These are phyloP conservation scores for Aspergillus eucalypticola DNA, from an alignment of 2,329 filamentous ascomycete species.

Conservation along the genomic window DNA sequence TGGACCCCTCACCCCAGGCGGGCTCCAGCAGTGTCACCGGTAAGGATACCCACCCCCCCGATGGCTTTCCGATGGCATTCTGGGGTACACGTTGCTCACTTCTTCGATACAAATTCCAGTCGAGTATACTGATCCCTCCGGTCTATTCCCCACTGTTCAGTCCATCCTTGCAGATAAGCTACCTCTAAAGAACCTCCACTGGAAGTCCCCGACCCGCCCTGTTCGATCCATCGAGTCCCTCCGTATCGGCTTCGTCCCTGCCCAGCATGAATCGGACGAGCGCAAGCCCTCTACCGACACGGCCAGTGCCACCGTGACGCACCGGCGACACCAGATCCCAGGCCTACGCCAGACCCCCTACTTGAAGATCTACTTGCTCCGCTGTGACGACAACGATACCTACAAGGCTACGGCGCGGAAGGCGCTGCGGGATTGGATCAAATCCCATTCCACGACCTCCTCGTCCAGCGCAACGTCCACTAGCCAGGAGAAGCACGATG, in stretches of 20 bases:
- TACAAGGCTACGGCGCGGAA: conserved; percentile 81
- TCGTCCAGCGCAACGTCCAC: conserved; percentile 50
- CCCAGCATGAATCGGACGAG: conserved; percentile 47
- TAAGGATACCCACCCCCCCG: conserved; percentile 37
- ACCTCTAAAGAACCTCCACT: conserved; percentile 88
- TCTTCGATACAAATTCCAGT: conserved; percentile 54
- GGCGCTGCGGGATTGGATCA: conserved; percentile 88
- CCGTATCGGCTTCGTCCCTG: conserved; percentile 80
- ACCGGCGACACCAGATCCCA: conserved; percentile 87
- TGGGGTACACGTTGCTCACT: conserved; percentile 17
- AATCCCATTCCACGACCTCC: conserved; percentile 66
- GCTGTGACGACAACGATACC: conserved; percentile 92
- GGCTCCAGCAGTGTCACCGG: conserved; percentile 74
- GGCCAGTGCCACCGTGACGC: conserved; percentile 37
- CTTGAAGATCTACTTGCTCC: conserved; percentile 81
- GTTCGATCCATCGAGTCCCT: conserved; percentile 91
- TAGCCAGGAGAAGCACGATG: conserved; percentile 89
- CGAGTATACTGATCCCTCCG: conserved; percentile 93
- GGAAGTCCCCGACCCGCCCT: conserved; percentile 91
- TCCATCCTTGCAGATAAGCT: conserved; percentile 75
- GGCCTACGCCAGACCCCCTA: conserved; percentile 91
- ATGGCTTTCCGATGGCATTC: not conserved
- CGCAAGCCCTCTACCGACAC: conserved; percentile 40
- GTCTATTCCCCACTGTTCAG: conserved; percentile 79
- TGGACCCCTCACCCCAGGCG: conserved; percentile 48